Evolutionary conservation across 2,329 filamentous ascomycete species (phyloP).

Genomic region (Scytalidium sp.): DNA sequence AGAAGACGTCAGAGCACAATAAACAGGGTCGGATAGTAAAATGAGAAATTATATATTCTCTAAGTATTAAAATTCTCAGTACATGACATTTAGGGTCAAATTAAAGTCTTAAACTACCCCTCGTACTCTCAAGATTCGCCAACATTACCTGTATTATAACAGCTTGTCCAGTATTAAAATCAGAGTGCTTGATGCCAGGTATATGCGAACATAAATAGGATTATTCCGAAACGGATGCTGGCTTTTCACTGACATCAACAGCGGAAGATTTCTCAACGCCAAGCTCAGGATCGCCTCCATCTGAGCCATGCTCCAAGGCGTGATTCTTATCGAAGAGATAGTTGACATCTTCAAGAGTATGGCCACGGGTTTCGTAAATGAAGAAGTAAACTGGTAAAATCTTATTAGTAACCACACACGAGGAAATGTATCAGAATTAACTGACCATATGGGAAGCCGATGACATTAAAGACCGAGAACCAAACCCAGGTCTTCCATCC

Average conservation of each 20-base stretch:
- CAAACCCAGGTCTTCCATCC: conserved; percentile 33
- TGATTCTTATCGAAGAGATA: not conserved
- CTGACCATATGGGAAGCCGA: conserved; percentile 19
- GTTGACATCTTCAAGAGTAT: conserved; percentile 23
- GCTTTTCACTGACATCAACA: not conserved
- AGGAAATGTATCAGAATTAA: conserved; percentile 3
- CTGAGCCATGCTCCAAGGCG: not conserved
- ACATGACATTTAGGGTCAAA: too few relatives aligned
- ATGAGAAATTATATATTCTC: too few relatives aligned
- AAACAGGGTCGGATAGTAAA: too few relatives aligned
- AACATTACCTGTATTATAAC: too few relatives aligned
- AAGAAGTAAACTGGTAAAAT: conserved; percentile 23
- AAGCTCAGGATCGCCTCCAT: not conserved
- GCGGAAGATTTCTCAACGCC: not conserved
- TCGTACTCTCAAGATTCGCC: too few relatives aligned
- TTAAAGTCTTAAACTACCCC: too few relatives aligned
- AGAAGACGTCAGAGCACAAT: too few relatives aligned
- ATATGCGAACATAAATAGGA: too few relatives aligned
- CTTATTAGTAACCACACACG: not conserved
- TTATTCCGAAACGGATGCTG: not conserved
- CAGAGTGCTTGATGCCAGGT: too few relatives aligned
- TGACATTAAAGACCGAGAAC: conserved; percentile 30
- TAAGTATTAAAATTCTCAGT: too few relatives aligned
- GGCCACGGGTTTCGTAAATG: conserved; percentile 24
- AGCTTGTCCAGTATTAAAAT: too few relatives aligned